These are phyloP conservation scores for Porodaedalea pini DNA, from an alignment of 1,284 basidiomycete genomes.

Conservation along the genomic window DNA sequence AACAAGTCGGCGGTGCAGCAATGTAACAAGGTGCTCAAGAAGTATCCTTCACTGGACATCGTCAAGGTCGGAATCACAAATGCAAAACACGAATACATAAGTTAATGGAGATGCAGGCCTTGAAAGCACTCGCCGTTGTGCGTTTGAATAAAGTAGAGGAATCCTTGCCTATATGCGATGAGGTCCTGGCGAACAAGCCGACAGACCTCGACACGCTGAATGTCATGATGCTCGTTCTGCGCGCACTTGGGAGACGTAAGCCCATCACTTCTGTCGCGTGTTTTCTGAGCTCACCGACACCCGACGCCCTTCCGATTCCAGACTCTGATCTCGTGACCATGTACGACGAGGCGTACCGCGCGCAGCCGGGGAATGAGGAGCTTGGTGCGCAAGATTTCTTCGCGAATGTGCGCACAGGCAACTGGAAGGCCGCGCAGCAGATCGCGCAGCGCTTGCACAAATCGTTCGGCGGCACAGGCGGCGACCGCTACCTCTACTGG, in stretches of 20 bases:
- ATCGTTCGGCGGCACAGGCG: slow-evolving; percentile 24
- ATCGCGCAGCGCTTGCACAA: slow-evolving; percentile 36
- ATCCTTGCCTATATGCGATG: slow-evolving; percentile 71
- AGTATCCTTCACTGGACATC: slow-evolving; percentile 68
- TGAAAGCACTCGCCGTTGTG: slow-evolving; percentile 81
- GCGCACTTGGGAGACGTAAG: slow-evolving; percentile 72
- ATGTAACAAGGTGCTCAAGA: slow-evolving; percentile 84
- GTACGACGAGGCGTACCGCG: slow-evolving; percentile 78
- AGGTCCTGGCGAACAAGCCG: slow-evolving; percentile 66
- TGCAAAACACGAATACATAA: slow-evolving; percentile 9
- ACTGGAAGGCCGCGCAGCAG: slow-evolving; percentile 81
- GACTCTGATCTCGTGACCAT: slow-evolving; percentile 74
- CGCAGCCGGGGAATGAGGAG: slow-evolving; percentile 75
- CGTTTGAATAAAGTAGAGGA: slow-evolving; percentile 81
- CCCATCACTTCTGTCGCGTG: background rate
- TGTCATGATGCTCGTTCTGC: slow-evolving; percentile 78
- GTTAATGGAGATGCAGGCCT: slow-evolving; percentile 45
- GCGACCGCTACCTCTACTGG: slow-evolving; percentile 82
- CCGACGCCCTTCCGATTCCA: slow-evolving; percentile 30
- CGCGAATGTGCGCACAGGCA: slow-evolving; percentile 69
- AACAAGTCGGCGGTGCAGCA: slow-evolving; percentile 78
- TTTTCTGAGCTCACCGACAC: slow-evolving; percentile 2
- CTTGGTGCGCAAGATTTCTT: slow-evolving; percentile 80
- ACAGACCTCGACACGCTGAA: slow-evolving; percentile 68
- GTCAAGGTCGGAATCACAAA: slow-evolving; percentile 51